Conservation (phyloP, 202 grass and related monocot species). For the Eragrostis tef region DNA sequence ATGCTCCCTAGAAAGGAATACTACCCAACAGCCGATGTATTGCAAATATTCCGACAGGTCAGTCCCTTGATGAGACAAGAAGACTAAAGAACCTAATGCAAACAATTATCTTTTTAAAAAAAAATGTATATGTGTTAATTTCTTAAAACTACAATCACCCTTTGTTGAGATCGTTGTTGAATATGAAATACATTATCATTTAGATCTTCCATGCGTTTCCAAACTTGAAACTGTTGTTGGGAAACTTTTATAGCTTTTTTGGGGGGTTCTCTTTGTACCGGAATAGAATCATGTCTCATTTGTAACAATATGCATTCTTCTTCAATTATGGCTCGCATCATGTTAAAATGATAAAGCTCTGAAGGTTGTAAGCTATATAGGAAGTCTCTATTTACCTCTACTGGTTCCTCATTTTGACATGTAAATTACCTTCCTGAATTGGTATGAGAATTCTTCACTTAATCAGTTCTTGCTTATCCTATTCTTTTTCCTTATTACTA, state of each 20-base stretch:
- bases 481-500: background rate
- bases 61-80: constrained; percentile 27
- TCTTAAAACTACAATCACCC: too few relatives aligned
- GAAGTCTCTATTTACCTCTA: background rate
- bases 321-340: background rate
- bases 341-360: constrained; percentile 19
- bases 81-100: background rate
- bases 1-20: constrained; percentile 91
- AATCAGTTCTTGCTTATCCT: background rate
- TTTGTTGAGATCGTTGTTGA: too few relatives aligned
- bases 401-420: background rate
- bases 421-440: background rate
- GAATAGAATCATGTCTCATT: constrained; percentile 12
- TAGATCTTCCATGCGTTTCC: too few relatives aligned
- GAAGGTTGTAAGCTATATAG: constrained; percentile 1
- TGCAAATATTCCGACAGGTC: constrained; percentile 88
- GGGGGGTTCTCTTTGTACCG: background rate
- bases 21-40: constrained; percentile 65
- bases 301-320: background rate
- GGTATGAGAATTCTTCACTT: background rate
- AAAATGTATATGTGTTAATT: too few relatives aligned
- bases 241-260: background rate
- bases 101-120: too few relatives aligned
- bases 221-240: too few relatives aligned
- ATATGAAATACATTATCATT: too few relatives aligned